Evolutionary conservation across 1,284 basidiomycete genomes (phyloP).

Genomic region (Golubevia sp.): DNA sequence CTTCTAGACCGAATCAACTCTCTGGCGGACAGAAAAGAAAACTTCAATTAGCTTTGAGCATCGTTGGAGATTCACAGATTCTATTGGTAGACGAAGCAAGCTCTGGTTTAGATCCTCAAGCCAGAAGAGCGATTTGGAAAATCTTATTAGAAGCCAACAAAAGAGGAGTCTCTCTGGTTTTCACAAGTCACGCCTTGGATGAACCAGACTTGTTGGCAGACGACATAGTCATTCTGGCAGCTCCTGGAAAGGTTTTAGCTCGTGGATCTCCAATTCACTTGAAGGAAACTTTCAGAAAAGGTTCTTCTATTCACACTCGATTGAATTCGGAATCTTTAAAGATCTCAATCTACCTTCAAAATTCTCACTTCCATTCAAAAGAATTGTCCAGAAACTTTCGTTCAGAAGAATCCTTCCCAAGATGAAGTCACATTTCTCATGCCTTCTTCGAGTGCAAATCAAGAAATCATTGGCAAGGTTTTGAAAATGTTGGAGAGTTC

Average conservation of each 20-base stretch:
- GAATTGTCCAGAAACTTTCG: constrained; percentile 66
- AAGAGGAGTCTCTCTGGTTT: constrained; percentile 71
- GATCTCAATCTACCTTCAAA: constrained; percentile 63
- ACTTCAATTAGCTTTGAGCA: constrained; percentile 75
- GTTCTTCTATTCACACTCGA: constrained; percentile 67
- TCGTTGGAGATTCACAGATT: constrained; percentile 76
- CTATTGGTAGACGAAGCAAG: constrained; percentile 76
- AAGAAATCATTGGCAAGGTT: constrained; percentile 67
- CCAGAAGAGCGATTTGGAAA: constrained; percentile 76
- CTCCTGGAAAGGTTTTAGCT: constrained; percentile 75
- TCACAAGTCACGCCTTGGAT: constrained; percentile 76
- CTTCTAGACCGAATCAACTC: constrained; percentile 71
- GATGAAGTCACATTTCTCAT: background rate
- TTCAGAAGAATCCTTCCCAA: constrained; percentile 33
- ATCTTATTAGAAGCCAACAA: constrained; percentile 70
- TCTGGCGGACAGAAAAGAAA: constrained; percentile 82
- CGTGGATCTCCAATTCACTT: constrained; percentile 74
- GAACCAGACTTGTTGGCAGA: constrained; percentile 80
- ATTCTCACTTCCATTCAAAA: constrained; percentile 17
- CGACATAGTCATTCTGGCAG: constrained; percentile 74
- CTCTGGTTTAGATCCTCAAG: constrained; percentile 78
- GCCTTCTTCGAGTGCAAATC: constrained; percentile 67
- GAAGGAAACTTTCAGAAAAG: constrained; percentile 74
- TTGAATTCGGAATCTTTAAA: constrained; percentile 40
- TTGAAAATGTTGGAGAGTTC: constrained; percentile 68